Conservation (phyloP, 2,329 filamentous ascomycete genomes). For the Monosporascus sp. region DNA sequence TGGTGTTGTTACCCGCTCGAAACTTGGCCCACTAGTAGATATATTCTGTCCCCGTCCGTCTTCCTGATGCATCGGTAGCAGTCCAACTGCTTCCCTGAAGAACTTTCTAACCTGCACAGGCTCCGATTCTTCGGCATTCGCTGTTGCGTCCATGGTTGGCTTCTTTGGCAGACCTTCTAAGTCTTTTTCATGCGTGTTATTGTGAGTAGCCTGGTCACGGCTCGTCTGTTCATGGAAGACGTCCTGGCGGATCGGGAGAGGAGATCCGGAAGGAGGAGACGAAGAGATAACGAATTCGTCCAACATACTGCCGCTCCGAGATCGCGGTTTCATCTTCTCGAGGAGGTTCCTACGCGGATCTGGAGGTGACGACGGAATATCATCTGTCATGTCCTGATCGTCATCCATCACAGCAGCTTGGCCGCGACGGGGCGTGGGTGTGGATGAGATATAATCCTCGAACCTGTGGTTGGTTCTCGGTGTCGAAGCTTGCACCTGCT, state of each 20-base stretch:
- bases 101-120: neutral
- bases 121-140: neutral
- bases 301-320: slow-evolving; percentile 34
- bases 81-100: neutral
- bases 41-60: neutral
- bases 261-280: slow-evolving; percentile 50
- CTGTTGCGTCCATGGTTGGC: too few species aligned
- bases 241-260: slow-evolving; percentile 29
- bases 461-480: slow-evolving; percentile 41
- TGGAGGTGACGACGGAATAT: slow-evolving; percentile 54
- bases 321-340: slow-evolving; percentile 46
- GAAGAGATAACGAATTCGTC: slow-evolving; percentile 51
- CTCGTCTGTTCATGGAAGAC: slow-evolving; percentile 1
- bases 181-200: neutral
- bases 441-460: slow-evolving; percentile 52
- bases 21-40: neutral
- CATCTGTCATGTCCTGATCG: slow-evolving; percentile 43
- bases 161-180: neutral
- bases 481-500: slow-evolving; percentile 31
- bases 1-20: slow-evolving; percentile 10
- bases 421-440: slow-evolving; percentile 55
- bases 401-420: slow-evolving; percentile 42
- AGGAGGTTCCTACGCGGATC: slow-evolving; percentile 49
- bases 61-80: neutral
- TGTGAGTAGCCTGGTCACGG: slow-evolving; percentile 3